phyloP scores from a whole-genome alignment of 371 early-diverging fungal species.

The Rhizomucor miehei region DNA sequence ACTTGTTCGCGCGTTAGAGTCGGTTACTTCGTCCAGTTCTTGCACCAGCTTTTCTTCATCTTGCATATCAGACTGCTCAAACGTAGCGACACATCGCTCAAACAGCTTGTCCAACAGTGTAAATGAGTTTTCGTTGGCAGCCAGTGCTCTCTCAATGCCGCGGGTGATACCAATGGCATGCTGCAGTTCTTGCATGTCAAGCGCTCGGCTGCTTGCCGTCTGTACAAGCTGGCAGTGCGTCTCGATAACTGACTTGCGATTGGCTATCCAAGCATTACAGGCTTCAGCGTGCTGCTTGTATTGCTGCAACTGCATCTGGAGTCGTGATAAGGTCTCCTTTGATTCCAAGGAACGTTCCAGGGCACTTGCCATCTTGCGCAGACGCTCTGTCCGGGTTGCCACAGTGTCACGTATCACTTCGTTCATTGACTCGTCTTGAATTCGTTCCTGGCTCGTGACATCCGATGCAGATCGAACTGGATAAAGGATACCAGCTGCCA shows the following conservation, averaged over 20 bases:
- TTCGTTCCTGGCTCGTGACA: constrained; percentile 22
- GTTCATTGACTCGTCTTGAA: constrained; percentile 36
- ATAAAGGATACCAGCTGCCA: constrained; percentile 9
- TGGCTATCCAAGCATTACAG: constrained; percentile 30
- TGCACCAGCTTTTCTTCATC: constrained; percentile 9
- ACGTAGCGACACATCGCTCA: constrained; percentile 17
- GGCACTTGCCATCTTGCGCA: constrained; percentile 28
- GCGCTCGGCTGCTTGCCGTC: background rate
- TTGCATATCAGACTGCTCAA: constrained; percentile 3
- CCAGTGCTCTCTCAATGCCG: constrained; percentile 22
- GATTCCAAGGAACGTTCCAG: constrained; percentile 27
- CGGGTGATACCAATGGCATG: constrained; percentile 35
- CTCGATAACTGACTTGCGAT: constrained; percentile 17
- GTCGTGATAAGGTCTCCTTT: constrained; percentile 33
- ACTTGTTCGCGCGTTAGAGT: constrained; percentile 7
- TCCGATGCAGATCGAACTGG: constrained; percentile 28
- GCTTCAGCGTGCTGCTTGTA: constrained; percentile 28
- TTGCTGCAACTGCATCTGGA: constrained; percentile 25
- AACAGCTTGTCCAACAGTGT: constrained; percentile 11
- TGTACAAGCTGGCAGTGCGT: constrained; percentile 16
- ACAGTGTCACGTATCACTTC: constrained; percentile 36
- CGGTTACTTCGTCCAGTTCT: constrained; percentile 9
- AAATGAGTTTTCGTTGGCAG: constrained; percentile 11
- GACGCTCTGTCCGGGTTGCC: constrained; percentile 15
- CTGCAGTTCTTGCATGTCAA: constrained; percentile 23